Percentiles rank a stretch among this genome's conserved stretches.
Conservation (phyloP, 768 basidiomycete species). For the Serendipita indica region DNA sequence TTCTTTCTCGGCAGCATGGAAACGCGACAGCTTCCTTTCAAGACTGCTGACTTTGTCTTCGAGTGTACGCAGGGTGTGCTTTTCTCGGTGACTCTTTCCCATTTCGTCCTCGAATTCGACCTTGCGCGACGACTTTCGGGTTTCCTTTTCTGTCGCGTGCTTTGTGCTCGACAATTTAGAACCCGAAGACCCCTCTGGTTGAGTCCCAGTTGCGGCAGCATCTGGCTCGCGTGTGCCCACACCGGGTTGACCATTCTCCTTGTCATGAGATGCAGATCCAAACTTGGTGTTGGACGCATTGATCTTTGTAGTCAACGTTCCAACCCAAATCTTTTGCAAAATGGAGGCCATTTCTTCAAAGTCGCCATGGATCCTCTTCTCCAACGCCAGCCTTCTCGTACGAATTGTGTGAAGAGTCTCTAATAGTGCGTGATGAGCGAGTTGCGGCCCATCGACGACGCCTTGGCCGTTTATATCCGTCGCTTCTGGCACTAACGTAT, state of each 20-base stretch:
- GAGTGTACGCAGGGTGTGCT: not conserved
- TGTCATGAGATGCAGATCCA: too few species aligned
- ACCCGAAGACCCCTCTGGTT: too few species aligned
- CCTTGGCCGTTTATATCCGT: too few species aligned
- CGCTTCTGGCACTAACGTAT: not conserved
- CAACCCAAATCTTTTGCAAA: constrained; percentile 1
- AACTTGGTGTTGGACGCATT: too few species aligned
- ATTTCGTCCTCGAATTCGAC: not conserved
- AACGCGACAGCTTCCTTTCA: not conserved
- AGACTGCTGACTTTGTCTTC: constrained; percentile 4
- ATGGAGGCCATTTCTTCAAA: constrained; percentile 6
- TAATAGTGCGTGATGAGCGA: not conserved
- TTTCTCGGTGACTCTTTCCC: not conserved
- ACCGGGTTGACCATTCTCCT: too few species aligned
- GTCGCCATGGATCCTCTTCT: not conserved
- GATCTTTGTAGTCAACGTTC: not conserved
- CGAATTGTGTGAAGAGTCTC: not conserved
- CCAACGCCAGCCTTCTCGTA: not conserved
- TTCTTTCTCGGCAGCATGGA: not conserved
- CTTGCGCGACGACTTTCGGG: not conserved
- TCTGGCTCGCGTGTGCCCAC: too few species aligned
- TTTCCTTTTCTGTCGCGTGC: too few species aligned
- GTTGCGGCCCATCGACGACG: not conserved
- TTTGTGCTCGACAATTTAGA: too few species aligned
- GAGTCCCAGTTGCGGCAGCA: too few species aligned